These are phyloP conservation scores for Euphorbia tirucalli DNA, from an alignment of 345 rosid genomes.

Conservation along the genomic window DNA sequence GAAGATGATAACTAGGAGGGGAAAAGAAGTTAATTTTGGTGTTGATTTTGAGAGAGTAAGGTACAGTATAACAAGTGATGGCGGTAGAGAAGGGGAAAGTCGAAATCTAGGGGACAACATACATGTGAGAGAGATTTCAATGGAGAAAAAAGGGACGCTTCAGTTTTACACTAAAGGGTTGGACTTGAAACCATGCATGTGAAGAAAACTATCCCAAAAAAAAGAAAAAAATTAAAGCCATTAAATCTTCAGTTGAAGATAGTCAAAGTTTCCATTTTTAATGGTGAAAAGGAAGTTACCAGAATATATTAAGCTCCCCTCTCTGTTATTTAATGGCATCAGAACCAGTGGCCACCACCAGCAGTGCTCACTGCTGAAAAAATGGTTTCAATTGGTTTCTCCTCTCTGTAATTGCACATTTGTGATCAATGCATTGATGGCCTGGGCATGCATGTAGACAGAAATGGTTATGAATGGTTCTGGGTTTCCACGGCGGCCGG, in stretches of 20 bases:
- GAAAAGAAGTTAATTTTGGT: too few relatives aligned
- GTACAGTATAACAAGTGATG: slow-evolving; percentile 4
- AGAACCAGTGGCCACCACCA: too few relatives aligned
- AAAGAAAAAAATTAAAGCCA: slow-evolving; percentile 18
- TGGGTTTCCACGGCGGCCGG: slow-evolving; percentile 1
- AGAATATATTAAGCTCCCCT: background rate
- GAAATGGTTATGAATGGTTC: background rate
- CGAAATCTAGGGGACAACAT: slow-evolving; percentile 30
- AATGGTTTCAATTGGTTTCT: too few relatives aligned
- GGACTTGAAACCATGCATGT: slow-evolving; percentile 57
- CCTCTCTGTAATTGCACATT: background rate
- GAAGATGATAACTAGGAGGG: background rate
- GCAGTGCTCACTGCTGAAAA: too few relatives aligned
- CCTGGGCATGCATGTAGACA: background rate
- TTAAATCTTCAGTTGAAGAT: slow-evolving; percentile 19
- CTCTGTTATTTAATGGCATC: too few relatives aligned
- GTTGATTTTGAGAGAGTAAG: slow-evolving; percentile 14
- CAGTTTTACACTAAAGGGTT: slow-evolving; percentile 46
- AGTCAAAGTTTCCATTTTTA: slow-evolving; percentile 8
- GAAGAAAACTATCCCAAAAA: slow-evolving; percentile 28
- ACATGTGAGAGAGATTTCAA: slow-evolving; percentile 28
- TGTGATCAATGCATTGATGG: background rate
- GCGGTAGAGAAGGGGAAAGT: slow-evolving; percentile 13
- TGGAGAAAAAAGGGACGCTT: slow-evolving; percentile 35
- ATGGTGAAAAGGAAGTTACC: slow-evolving; percentile 16